These are phyloP conservation scores for Pseudogymnoascus sp. DNA, from an alignment of 2,329 filamentous ascomycete species.

Conservation along the genomic window DNA sequence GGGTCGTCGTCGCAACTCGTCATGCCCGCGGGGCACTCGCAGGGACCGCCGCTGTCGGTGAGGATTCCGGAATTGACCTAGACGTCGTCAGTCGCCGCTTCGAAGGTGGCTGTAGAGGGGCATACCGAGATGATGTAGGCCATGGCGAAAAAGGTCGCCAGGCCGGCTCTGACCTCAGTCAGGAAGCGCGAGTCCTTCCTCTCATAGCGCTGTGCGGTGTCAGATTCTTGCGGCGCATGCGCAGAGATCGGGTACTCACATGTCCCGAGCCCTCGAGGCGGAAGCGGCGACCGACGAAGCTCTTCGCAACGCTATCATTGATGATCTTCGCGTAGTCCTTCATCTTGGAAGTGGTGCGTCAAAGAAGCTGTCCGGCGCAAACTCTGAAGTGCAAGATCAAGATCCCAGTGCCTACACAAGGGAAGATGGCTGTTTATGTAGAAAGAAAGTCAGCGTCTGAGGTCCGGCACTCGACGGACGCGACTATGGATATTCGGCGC, in stretches of 20 bases:
- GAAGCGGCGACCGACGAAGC: constrained; percentile 65
- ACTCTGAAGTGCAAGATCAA: constrained; percentile 4
- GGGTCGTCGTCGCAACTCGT: constrained; percentile 46
- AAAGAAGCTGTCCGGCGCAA: neutral
- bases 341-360: neutral
- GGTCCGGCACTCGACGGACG: neutral
- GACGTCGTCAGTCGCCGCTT: constrained; percentile 36
- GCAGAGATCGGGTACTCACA: constrained; percentile 45
- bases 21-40: constrained; percentile 58
- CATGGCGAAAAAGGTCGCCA: constrained; percentile 67
- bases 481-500: constrained; percentile 3
- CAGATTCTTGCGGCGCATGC: constrained; percentile 10
- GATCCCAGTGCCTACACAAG: neutral
- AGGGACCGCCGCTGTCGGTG: constrained; percentile 64
- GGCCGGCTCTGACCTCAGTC: constrained; percentile 75
- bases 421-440: neutral
- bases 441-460: neutral
- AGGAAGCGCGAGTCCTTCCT: constrained; percentile 64
- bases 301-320: constrained; percentile 55
- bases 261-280: constrained; percentile 75
- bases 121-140: constrained; percentile 60
- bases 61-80: constrained; percentile 47
- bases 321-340: constrained; percentile 29
- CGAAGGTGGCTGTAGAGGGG: constrained; percentile 13
- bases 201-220: constrained; percentile 23